Evolutionary conservation across 1,284 basidiomycete genomes (phyloP).

Genomic region (Ganoderma lucidum): DNA sequence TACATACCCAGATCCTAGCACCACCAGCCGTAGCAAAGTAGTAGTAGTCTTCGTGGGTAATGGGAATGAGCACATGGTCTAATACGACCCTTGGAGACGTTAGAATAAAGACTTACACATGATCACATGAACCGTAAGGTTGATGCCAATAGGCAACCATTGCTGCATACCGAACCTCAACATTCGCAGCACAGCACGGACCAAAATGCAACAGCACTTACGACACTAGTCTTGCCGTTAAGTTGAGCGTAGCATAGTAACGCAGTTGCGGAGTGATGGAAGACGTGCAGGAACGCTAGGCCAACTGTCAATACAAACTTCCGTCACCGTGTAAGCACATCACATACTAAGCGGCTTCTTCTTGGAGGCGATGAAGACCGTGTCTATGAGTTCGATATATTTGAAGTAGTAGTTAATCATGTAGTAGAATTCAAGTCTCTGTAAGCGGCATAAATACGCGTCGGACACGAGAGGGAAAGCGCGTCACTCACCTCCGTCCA

Average conservation of each 20-base stretch:
- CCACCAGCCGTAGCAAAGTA: conserved; percentile 97
- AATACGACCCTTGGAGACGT: neutral
- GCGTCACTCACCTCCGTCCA: conserved; percentile 81
- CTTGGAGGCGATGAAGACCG: conserved; percentile 97
- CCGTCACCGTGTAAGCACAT: conserved; percentile 11
- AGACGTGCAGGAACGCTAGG: conserved; percentile 95
- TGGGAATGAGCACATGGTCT: neutral
- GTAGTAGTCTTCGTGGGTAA: conserved; percentile 81
- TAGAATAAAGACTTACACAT: conserved; percentile 80
- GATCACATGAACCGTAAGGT: conserved; percentile 94
- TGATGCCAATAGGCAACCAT: conserved; percentile 95
- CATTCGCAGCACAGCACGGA: neutral
- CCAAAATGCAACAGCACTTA: conserved; percentile 48
- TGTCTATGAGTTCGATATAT: conserved; percentile 94
- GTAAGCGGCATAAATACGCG: conserved; percentile 17
- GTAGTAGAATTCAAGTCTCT: conserved; percentile 93
- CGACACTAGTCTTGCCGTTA: conserved; percentile 91
- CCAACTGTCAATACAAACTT: conserved; percentile 15
- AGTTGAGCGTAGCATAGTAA: conserved; percentile 94
- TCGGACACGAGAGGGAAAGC: conserved; percentile 17
- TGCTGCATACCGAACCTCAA: conserved; percentile 62
- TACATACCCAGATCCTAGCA: conserved; percentile 89
- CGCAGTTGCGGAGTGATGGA: conserved; percentile 99
- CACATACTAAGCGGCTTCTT: conserved; percentile 92
- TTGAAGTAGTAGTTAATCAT: conserved; percentile 99